These are phyloP conservation scores for Trametes pubescens DNA, from an alignment of 1,284 basidiomycete genomes.

Conservation along the genomic window DNA sequence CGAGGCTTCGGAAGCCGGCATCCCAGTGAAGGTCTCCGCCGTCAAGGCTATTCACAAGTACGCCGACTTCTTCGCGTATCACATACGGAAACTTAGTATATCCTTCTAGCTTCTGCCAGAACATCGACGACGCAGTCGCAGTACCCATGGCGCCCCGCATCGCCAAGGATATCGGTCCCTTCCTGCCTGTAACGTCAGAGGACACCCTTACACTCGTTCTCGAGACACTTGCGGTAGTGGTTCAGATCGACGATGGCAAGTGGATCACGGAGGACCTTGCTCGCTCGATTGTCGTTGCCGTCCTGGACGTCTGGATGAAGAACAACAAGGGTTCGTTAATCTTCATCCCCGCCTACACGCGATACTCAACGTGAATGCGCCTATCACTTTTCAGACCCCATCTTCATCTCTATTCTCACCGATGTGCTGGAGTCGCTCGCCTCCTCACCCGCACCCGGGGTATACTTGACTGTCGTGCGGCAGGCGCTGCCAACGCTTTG, in stretches of 20 bases:
- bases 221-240: conserved; percentile 83
- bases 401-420: conserved; percentile 86
- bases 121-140: conserved; percentile 64
- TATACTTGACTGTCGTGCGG: conserved; percentile 78
- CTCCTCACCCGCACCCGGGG: conserved; percentile 59
- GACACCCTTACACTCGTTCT: conserved; percentile 93
- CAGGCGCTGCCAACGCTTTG: conserved; percentile 79
- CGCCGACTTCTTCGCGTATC: conserved; percentile 33
- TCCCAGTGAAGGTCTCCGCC: conserved; percentile 93
- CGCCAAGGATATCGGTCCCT: conserved; percentile 85
- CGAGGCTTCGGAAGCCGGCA: conserved; percentile 72
- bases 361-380: not conserved
- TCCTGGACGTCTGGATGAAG: conserved; percentile 84
- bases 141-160: conserved; percentile 77
- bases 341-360: not conserved
- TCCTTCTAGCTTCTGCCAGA: conserved; percentile 68
- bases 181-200: conserved; percentile 82
- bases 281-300: conserved; percentile 65
- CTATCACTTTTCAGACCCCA: conserved; percentile 70
- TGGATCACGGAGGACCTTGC: conserved; percentile 76
- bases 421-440: conserved; percentile 83
- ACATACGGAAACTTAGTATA: not conserved
- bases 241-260: conserved; percentile 76
- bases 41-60: conserved; percentile 93
- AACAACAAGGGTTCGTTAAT: conserved; percentile 75